Evolutionary conservation across 441 rosid species (phyloP).

Genomic region (Corymbia citriodora): DNA sequence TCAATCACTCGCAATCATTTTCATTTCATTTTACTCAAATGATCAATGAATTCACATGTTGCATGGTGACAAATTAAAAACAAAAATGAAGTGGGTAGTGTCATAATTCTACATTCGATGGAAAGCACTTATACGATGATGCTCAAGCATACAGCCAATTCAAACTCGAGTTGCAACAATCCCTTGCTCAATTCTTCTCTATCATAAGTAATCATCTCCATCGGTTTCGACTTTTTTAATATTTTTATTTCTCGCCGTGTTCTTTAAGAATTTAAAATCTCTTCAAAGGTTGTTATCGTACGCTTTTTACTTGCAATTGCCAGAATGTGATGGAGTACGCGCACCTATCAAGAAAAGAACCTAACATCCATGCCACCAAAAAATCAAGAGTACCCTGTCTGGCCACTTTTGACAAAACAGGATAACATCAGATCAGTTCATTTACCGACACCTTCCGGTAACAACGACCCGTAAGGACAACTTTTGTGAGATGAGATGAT

Average conservation of each 20-base stretch:
- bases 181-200: background rate
- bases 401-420: background rate
- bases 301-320: background rate
- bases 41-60: accelerated
- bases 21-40: background rate
- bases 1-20: background rate
- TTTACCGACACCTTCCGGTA: background rate
- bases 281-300: background rate
- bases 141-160: background rate
- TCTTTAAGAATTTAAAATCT: background rate
- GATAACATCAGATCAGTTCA: background rate
- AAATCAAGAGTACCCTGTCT: background rate
- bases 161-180: background rate
- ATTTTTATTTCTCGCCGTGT: background rate
- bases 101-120: background rate
- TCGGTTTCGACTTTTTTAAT: background rate
- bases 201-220: background rate
- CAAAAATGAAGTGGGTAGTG: background rate
- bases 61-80: background rate
- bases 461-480: background rate
- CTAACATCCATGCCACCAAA: background rate
- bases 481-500: background rate
- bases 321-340: background rate
- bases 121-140: background rate
- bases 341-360: background rate